Percentiles rank a stretch among this genome's conserved stretches.
These are phyloP conservation scores for Penicillium paneum DNA, from an alignment of 2,329 filamentous ascomycete genomes.

Conservation along the genomic window DNA sequence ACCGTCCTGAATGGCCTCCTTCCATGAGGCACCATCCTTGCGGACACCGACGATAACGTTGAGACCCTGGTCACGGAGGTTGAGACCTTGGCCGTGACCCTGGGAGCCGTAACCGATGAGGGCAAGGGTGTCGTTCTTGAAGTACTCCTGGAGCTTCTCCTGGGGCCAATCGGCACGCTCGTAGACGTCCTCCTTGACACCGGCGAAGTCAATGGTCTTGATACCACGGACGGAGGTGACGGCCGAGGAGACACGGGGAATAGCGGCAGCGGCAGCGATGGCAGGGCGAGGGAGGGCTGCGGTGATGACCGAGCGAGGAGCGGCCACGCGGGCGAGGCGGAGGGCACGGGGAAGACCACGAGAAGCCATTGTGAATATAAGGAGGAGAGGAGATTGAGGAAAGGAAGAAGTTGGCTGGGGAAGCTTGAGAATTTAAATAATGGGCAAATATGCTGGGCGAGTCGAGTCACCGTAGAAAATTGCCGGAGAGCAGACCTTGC, in stretches of 20 bases:
- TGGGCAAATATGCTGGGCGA: slow-evolving; percentile 8
- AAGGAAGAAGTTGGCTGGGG: slow-evolving; percentile 14
- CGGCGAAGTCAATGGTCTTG: slow-evolving; percentile 99
- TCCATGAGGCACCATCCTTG: slow-evolving; percentile 97
- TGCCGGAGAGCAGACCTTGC: slow-evolving; percentile 18
- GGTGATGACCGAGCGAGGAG: slow-evolving; percentile 56
- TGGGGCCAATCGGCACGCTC: slow-evolving; percentile 98
- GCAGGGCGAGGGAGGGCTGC: slow-evolving; percentile 52
- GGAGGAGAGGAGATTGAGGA: slow-evolving; percentile 13
- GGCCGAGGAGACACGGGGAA: slow-evolving; percentile 44
- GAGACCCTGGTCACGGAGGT: slow-evolving; percentile 98
- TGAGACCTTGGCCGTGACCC: slow-evolving; percentile 98
- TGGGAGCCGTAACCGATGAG: slow-evolving; percentile 98
- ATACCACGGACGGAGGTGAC: slow-evolving; percentile 65
- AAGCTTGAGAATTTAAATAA: slow-evolving; percentile 20
- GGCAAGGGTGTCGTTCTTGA: slow-evolving; percentile 99
- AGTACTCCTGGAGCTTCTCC: slow-evolving; percentile 99
- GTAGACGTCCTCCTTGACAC: slow-evolving; percentile 89
- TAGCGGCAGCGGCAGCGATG: slow-evolving; percentile 44
- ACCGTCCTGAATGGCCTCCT: slow-evolving; percentile 93
- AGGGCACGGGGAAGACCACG: slow-evolving; percentile 55
- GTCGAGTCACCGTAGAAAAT: slow-evolving; percentile 19
- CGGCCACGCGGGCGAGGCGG: slow-evolving; percentile 57
- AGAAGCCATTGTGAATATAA: slow-evolving; percentile 45
- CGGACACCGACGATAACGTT: slow-evolving; percentile 99